Base-by-base conservation (phyloP, 2,329 filamentous ascomycete species). In the Aspergillus sp. region DNA sequence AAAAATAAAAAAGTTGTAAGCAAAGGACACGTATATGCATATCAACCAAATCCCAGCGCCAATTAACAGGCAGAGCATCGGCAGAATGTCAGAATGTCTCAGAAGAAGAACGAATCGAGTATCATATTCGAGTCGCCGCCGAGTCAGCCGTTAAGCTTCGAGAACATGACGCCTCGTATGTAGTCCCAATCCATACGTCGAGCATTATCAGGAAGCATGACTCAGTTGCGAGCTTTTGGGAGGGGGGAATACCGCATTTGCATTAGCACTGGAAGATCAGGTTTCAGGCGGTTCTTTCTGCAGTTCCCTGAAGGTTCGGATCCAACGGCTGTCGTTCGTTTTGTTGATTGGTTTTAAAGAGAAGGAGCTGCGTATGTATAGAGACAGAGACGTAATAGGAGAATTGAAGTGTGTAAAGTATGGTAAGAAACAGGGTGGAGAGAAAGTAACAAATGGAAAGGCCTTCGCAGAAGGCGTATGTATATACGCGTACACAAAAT, bases 1-100 rank as follows among this genome's bases (percentile, higher is more conserved):
- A 20, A 49, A 46, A 39, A n/a, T n/a, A 38, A 49, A 47, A 33
- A 9, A 32, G 33, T 41, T 20, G 25, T 33, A 15, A 41, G 20
- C 20, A 22, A 22, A 22, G 39, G 15, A 17, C 42, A 22, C 41
- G 22, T 23, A 45, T 44, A 41, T 43, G 38, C 15, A 45, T 7
- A 9, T 44, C 25, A 30, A 12, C 25, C 10, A 9, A 25, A 19
- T 6, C n/a, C 4, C 30, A 45, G 22, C 30, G 20, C 32, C 22
- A 22, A 20, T 19, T 25, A n/a, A 12, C 32, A n/a, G 20, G 25
- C 33, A 32, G 20, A 20, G 7, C 3, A 17, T 4, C 33, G 17
- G 7, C 13, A 37, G 33, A 10, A 27, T 30, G 25, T 12, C 25
- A 30, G 25, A 35, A 35, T 39, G 17, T 39, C 17, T 39, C 17